Evolutionary conservation across 2,329 filamentous ascomycete species (phyloP), one percentile per base, ranked within the genome.

Genomic region (Eutypella sp.): DNA sequence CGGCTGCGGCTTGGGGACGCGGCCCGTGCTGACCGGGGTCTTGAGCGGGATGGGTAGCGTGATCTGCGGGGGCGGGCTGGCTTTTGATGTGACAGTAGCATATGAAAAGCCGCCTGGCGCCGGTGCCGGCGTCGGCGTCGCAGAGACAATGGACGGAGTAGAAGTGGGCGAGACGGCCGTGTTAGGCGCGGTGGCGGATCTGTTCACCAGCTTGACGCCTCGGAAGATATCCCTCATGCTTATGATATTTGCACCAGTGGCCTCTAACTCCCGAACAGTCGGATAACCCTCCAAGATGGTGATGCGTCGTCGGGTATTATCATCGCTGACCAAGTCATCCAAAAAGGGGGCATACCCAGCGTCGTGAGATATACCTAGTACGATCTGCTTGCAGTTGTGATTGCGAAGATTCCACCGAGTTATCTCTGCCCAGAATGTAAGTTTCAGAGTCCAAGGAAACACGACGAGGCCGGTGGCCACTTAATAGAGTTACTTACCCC

Each of bases 331-430:
- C 3, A 82, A 63, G 48, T 79, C 73, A 53, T 79, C 73, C 18
- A 85, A 61, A 51, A 83, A 79, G 8, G 79, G 72, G 4, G 76
- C 77, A 55, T 84, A 84, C 7, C 74, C 73, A 22, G 77, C 69
- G 56, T 84, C 79, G 54, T 83, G 80, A 2, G 79, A 82, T 42
- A 83, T 72, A 39, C 81, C 82, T 29, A 85, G 67, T 27, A 84
- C 62, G 40, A 85, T 69, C 53, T 81, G 75, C 56, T 75, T 79
- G 68, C 81, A 85, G 57, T 81, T 82, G 51, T 71, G 64, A 49
- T 83, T 82, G 52, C 71, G 68, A 40, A 84, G 64, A 59, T 85
- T 73, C 73, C 78, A 83, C 40, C 69, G 66, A 8, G 76, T 68
- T 18, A 63, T 67, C 59, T 79, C 77, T 79, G 50, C 34, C 18